Evolutionary conservation across 2,329 filamentous ascomycete genomes (phyloP).

Genomic region (Pyricularia pennisetigena): DNA sequence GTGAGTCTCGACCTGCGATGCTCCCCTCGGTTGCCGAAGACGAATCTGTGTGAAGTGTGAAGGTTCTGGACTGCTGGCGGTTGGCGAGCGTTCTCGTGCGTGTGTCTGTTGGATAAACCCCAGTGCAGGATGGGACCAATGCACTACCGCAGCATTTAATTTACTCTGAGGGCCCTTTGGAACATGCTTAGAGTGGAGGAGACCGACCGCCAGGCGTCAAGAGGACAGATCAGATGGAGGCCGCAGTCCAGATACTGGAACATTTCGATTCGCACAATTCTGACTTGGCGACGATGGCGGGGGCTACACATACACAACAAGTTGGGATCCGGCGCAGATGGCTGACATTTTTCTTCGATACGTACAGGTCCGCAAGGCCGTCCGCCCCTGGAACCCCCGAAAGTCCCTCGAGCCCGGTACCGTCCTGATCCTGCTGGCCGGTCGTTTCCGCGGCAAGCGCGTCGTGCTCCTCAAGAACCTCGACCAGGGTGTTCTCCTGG

Average conservation of each 20-base stretch:
- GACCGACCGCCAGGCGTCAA: background rate
- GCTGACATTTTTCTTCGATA: slow-evolving; percentile 4
- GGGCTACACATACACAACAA: background rate
- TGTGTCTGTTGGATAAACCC: background rate
- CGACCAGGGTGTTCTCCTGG: slow-evolving; percentile 93
- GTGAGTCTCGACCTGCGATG: slow-evolving; percentile 50
- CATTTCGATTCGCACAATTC: background rate
- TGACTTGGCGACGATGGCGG: background rate
- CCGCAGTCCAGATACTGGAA: background rate
- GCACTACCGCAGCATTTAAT: background rate
- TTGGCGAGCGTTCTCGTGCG: background rate
- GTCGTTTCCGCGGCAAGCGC: slow-evolving; percentile 99
- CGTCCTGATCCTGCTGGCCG: slow-evolving; percentile 97
- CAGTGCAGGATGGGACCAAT: background rate
- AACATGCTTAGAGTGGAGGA: background rate
- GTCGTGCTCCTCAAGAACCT: slow-evolving; percentile 98
- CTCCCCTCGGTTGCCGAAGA: background rate
- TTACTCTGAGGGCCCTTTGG: background rate
- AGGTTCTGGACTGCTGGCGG: background rate
- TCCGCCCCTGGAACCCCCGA: slow-evolving; percentile 80
- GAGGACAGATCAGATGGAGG: background rate
- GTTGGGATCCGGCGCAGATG: background rate
- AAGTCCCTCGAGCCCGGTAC: slow-evolving; percentile 86
- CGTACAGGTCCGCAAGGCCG: slow-evolving; percentile 81
- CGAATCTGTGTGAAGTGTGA: background rate